These are phyloP conservation scores for Phytophthora meadii DNA, from an alignment of 352 stramenopile species.

Conservation along the genomic window DNA sequence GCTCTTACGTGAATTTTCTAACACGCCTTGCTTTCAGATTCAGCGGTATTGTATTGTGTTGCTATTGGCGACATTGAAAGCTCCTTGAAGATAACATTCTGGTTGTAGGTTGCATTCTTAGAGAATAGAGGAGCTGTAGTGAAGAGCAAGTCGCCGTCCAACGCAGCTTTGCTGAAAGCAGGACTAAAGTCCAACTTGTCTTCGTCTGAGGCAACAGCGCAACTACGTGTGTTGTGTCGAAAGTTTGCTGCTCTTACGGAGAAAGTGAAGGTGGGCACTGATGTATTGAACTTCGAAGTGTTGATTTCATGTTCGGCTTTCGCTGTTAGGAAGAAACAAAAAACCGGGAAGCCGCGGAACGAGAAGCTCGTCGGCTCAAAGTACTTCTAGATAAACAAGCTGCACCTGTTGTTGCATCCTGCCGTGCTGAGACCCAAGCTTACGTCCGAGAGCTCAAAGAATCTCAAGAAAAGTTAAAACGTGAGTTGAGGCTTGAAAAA, in stretches of 20 bases:
- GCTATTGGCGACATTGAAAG: background rate
- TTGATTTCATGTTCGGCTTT: no score
- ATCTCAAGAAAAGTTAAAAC: slow-evolving; percentile 56
- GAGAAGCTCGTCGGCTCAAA: slow-evolving; percentile 73
- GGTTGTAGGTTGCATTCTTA: slow-evolving; percentile 35
- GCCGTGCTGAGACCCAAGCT: slow-evolving; percentile 63
- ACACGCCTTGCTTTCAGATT: slow-evolving; percentile 16
- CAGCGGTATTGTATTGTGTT: slow-evolving; percentile 18
- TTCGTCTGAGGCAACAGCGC: slow-evolving; percentile 68
- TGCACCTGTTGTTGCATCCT: slow-evolving; percentile 60
- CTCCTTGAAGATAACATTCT: background rate
- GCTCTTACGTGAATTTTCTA: background rate
- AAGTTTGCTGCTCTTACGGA: slow-evolving; percentile 86
- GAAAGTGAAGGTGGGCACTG: slow-evolving; percentile 75
- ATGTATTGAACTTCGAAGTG: no score
- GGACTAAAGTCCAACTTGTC: slow-evolving; percentile 69
- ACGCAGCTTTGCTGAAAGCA: slow-evolving; percentile 54
- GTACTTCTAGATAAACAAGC: slow-evolving; percentile 66
- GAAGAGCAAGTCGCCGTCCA: slow-evolving; percentile 52
- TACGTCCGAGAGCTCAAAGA: slow-evolving; percentile 76
- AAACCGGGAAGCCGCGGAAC: slow-evolving; percentile 74
- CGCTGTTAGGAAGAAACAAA: slow-evolving; percentile 70
- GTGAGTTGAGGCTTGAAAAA: slow-evolving; percentile 75
- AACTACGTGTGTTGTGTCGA: slow-evolving; percentile 81
- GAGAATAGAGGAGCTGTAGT: slow-evolving; percentile 34